phyloP scores from a whole-genome alignment of 2,329 filamentous ascomycete genomes.

The Zelopaecilomyces penicillatus region DNA sequence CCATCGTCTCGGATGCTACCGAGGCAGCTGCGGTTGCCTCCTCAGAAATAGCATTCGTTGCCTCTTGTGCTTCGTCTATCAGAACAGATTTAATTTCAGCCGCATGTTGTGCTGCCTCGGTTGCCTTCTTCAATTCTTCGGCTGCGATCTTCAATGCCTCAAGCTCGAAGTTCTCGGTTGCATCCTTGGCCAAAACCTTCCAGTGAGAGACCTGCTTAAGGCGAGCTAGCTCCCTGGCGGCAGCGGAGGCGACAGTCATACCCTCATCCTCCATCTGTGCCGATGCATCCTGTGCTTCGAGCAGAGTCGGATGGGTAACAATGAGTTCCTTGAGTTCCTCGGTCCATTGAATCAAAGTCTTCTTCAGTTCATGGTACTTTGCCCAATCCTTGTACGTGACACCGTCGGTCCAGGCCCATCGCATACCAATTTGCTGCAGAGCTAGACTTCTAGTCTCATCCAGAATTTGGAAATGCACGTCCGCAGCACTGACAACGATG shows the following conservation, averaged over 20 bases:
- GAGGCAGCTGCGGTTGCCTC: constrained; percentile 12
- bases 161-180: constrained; percentile 69
- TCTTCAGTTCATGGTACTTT: constrained; percentile 83
- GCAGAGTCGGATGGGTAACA: constrained; percentile 62
- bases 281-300: constrained; percentile 57
- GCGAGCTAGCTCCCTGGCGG: constrained; percentile 69
- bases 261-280: constrained; percentile 66
- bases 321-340: constrained; percentile 71
- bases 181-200: constrained; percentile 71
- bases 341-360: constrained; percentile 76
- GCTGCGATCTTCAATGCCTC: constrained; percentile 53
- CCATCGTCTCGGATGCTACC: constrained; percentile 1
- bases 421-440: constrained; percentile 84
- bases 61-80: constrained; percentile 14
- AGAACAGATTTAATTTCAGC: background rate
- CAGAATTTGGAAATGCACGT: constrained; percentile 73
- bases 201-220: constrained; percentile 78
- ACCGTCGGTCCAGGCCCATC: constrained; percentile 92
- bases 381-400: constrained; percentile 97
- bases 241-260: constrained; percentile 70
- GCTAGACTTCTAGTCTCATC: constrained; percentile 76
- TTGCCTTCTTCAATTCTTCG: constrained; percentile 29
- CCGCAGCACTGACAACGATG: constrained; percentile 63
- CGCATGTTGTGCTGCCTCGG: constrained; percentile 13
- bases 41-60: constrained; percentile 17